Evolutionary conservation across 495 filamentous ascomycete species (phyloP).

Genomic region (Arthonia radiata): DNA sequence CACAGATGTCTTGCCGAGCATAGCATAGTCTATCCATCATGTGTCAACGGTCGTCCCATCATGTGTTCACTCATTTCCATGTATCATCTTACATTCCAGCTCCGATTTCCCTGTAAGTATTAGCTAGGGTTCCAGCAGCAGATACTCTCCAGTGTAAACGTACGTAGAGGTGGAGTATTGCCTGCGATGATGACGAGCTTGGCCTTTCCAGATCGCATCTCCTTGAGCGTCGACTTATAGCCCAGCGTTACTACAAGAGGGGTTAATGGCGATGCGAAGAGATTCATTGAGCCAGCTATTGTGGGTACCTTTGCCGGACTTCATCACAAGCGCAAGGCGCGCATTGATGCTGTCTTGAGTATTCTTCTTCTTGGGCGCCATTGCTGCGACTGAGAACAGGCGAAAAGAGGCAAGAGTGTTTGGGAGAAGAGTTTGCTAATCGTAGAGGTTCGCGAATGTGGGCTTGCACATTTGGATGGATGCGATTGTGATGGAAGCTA

Average conservation of each 20-base stretch:
- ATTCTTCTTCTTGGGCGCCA: conserved; percentile 85
- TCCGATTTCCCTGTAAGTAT: not conserved
- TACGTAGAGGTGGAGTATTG: conserved; percentile 88
- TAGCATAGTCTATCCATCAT: conserved; percentile 36
- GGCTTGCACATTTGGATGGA: no score
- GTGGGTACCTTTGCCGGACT: conserved; percentile 60
- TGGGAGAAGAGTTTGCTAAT: no score
- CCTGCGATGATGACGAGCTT: conserved; percentile 58
- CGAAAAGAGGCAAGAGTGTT: no score
- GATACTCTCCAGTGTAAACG: conserved; percentile 68
- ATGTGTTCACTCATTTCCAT: conserved; percentile 1
- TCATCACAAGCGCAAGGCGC: conserved; percentile 83
- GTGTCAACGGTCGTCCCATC: not conserved
- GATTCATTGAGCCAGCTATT: conserved; percentile 1
- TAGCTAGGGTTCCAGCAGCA: conserved; percentile 1
- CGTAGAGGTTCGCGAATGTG: no score
- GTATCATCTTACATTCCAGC: conserved; percentile 4
- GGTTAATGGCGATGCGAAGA: not conserved
- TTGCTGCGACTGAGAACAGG: conserved; percentile 24
- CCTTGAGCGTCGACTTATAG: conserved; percentile 92
- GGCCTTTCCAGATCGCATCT: conserved; percentile 64
- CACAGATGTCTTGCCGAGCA: conserved; percentile 74
- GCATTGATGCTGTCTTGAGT: conserved; percentile 75
- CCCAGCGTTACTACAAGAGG: conserved; percentile 47
- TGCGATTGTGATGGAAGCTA: no score